These are phyloP conservation scores for Mrakia blollopis DNA, from an alignment of 768 basidiomycete species.

Conservation along the genomic window DNA sequence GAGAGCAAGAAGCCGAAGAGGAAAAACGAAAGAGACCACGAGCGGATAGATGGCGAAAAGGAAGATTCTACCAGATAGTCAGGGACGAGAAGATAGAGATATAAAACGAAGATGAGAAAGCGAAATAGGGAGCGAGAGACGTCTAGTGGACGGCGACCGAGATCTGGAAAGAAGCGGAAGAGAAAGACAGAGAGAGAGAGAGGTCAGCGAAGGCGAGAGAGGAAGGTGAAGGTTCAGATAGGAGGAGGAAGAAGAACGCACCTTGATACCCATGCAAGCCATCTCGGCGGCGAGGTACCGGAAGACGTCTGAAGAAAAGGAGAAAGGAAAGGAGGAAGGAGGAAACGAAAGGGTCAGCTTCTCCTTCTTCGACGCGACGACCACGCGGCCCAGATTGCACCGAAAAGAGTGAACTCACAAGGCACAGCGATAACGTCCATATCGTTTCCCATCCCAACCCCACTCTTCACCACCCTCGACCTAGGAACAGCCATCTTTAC, in stretches of 20 bases:
- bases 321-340: too few relatives aligned
- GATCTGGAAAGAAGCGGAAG: not conserved
- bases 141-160: conserved; percentile 12
- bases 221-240: not conserved
- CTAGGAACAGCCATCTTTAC: conserved; percentile 66
- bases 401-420: too few relatives aligned
- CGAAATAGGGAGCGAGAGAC: too few relatives aligned
- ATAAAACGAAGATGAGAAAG: not conserved
- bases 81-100: not conserved
- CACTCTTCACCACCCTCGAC: conserved; percentile 57
- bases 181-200: not conserved
- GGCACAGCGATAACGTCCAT: conserved; percentile 94
- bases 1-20: not conserved
- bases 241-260: not conserved
- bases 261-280: conserved; percentile 95
- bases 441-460: conserved; percentile 49
- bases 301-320: conserved; percentile 40
- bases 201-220: not conserved
- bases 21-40: not conserved
- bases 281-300: conserved; percentile 60
- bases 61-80: not conserved
- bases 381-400: not conserved
- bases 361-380: not conserved
- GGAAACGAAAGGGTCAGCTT: conserved; percentile 3
- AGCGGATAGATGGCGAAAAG: not conserved